A percentile compares a stretch with the other conserved stretches of the same genome.
These are phyloP conservation scores for Aspergillus phoenicis DNA, from an alignment of 2,329 filamentous ascomycete genomes.

Conservation along the genomic window DNA sequence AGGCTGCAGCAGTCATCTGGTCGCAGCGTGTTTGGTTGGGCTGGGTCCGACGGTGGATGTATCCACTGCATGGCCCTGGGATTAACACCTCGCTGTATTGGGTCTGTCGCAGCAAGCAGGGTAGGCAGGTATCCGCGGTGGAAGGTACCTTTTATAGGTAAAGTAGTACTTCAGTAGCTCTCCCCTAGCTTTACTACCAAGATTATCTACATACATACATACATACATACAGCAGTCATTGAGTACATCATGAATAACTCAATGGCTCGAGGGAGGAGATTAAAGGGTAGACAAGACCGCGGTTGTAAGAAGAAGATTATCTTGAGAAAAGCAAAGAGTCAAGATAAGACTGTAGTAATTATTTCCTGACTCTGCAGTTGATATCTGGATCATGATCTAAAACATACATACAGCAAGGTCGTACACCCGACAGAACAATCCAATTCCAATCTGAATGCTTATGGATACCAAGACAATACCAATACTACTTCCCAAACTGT, in stretches of 20 bases:
- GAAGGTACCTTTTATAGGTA: neutral
- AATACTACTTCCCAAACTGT: neutral
- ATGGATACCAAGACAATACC: neutral
- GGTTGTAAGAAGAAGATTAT: no score
- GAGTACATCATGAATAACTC: no score
- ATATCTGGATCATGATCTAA: conserved; percentile 5
- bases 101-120: neutral
- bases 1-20: conserved; percentile 26
- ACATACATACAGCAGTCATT: no score
- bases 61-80: neutral
- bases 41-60: conserved; percentile 9
- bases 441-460: neutral
- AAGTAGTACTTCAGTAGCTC: no score
- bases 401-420: conserved; percentile 10
- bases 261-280: no score
- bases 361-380: neutral
- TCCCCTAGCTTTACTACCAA: no score
- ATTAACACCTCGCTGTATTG: neutral
- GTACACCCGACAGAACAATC: conserved; percentile 7
- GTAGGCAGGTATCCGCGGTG: neutral
- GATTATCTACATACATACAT: no score
- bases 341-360: neutral
- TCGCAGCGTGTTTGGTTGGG: conserved; percentile 13
- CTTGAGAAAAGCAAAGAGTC: neutral
- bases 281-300: no score